phyloP scores from a whole-genome alignment of 1,139 yeast species.

The Blastobotrys proliferans region DNA sequence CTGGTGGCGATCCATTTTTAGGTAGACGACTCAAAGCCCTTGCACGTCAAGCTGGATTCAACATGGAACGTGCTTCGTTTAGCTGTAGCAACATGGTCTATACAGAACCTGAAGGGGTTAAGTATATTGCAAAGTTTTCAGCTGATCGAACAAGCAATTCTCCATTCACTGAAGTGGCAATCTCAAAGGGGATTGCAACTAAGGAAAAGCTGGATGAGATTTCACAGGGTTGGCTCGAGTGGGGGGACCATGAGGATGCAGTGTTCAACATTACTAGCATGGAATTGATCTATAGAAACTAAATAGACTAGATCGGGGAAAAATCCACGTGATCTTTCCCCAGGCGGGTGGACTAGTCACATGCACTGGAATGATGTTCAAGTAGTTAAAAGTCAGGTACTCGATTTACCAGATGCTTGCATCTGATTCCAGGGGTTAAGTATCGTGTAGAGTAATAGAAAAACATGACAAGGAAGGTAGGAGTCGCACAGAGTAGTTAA shows the following conservation, averaged over 20 bases:
- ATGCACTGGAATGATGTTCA: too few relatives aligned
- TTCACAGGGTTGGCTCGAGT: conserved; percentile 22
- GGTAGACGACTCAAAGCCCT: conserved; percentile 20
- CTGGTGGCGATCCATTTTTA: conserved; percentile 27
- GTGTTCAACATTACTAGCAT: conserved; percentile 21
- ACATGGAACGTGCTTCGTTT: conserved; percentile 12
- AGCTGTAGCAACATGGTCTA: conserved; percentile 25
- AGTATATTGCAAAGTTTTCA: conserved; percentile 28
- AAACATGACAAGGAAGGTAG: too few relatives aligned
- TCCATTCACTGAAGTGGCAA: conserved; percentile 20
- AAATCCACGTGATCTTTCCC: too few relatives aligned
- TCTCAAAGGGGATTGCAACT: conserved; percentile 17
- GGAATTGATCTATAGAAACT: conserved; percentile 23
- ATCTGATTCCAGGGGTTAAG: too few relatives aligned
- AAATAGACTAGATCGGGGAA: too few relatives aligned
- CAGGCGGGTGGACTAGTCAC: too few relatives aligned
- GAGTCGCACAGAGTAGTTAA: too few relatives aligned
- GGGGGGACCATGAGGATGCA: conserved; percentile 24
- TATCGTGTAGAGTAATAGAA: too few relatives aligned
- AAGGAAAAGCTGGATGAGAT: conserved; percentile 20
- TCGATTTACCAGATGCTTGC: too few relatives aligned
- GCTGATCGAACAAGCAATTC: conserved; percentile 26
- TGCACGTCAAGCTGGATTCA: conserved; percentile 24
- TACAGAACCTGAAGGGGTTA: conserved; percentile 19
- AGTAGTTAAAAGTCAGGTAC: too few relatives aligned